Evolutionary conservation across 2,329 filamentous ascomycete species (phyloP).

Genomic region (Chrysoporthe cubensis): DNA sequence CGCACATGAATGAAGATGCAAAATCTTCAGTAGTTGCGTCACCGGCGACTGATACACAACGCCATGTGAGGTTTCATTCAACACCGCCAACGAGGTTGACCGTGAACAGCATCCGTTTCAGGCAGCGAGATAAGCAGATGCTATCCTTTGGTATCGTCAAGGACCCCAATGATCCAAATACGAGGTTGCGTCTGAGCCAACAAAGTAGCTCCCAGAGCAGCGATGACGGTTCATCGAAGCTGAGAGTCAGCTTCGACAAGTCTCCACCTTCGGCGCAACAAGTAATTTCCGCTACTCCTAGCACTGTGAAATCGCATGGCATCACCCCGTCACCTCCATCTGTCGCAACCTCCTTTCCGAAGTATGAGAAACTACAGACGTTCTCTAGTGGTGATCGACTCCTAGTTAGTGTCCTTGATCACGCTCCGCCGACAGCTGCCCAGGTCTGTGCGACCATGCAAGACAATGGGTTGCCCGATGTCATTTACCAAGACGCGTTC

Average conservation of each 20-base stretch:
- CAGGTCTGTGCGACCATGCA: conserved; percentile 62
- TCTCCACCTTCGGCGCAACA: conserved; percentile 21
- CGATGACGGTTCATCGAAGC: conserved; percentile 39
- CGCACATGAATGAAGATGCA: not conserved
- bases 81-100: conserved; percentile 34
- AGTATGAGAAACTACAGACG: not conserved
- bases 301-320: not conserved
- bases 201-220: conserved; percentile 58
- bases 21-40: not conserved
- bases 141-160: conserved; percentile 78
- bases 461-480: conserved; percentile 61
- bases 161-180: conserved; percentile 68
- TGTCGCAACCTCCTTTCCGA: not conserved
- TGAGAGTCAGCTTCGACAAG: conserved; percentile 42
- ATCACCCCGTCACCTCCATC: not conserved
- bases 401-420: conserved; percentile 38
- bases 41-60: conserved; percentile 20
- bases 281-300: conserved; percentile 12
- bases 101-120: conserved; percentile 37
- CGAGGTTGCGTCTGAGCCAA: conserved; percentile 69
- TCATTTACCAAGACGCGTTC: conserved; percentile 83
- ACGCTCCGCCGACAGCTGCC: conserved; percentile 38
- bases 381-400: not conserved
- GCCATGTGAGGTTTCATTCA: conserved; percentile 22
- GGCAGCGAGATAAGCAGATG: conserved; percentile 46